Evolutionary conservation across 2,329 filamentous ascomycete species (phyloP), one percentile per base, ranked within the genome.

Genomic region (Teratosphaeria zuluensis): DNA sequence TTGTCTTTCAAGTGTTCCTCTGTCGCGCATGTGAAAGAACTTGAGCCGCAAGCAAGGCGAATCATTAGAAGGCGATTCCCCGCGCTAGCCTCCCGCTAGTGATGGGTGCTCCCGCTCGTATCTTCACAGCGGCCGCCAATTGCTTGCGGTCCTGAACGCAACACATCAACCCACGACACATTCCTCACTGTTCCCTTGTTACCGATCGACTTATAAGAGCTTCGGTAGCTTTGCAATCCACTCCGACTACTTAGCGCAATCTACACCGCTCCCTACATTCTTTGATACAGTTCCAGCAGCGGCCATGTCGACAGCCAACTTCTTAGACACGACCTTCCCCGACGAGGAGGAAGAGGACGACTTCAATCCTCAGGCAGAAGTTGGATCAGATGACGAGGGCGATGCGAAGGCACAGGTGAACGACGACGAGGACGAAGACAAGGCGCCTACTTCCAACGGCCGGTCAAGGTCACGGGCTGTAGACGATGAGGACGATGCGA

Each of bases 281-380:
- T 48, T 5, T 19, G 1, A 16, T 8, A n/a, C 42, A 0, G n/a
- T 8, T 9, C 16, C 42, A 48, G 19, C 16, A 48, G 42, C 42
- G 9, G 42, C 42, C 42, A 48, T 48, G 42, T 48, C 42, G 4
- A 48, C 42, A 21, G 74, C 75, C 51, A 70, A 66, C 64, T 72
- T 81, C 63, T 65, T 79, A 21, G 75, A 80, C 64, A 75, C 80
- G 54, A 76, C 81, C 62, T 80, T 81, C 59, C 78, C 76, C 35
- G 80, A 80, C 57, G 81, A 82, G 54, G 87, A 89, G 58, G 87
- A 88, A 52, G 89, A 94, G 55, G 91, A 95, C 66, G 88, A 92
- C 72, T 96, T 96, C 81, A 95, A 96, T 73, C 92, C 91, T 55
- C 84, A 81, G 54, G 86, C 87, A 21, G 87, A 84, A 61, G 84